phyloP scores from a whole-genome alignment of 2,329 filamentous ascomycete species.

The Xylariaceae sp. region DNA sequence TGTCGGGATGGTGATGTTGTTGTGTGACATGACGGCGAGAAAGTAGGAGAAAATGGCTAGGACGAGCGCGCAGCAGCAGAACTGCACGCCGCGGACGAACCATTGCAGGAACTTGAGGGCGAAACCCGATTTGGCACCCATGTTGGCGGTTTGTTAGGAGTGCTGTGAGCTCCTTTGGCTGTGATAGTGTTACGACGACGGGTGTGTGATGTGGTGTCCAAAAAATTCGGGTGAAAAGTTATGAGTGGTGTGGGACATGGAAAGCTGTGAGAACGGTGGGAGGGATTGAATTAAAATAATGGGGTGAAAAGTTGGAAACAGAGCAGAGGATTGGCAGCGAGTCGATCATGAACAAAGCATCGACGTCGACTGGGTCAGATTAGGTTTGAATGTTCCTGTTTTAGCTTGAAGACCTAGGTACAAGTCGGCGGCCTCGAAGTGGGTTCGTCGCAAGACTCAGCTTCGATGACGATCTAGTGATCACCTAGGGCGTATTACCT shows the following conservation, averaged over 20 bases:
- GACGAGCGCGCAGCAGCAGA: constrained; percentile 68
- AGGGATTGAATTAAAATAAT: constrained; percentile 2
- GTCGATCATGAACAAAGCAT: constrained; percentile 10
- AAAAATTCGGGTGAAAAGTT: background rate
- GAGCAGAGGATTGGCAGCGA: constrained; percentile 2
- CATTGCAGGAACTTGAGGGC: constrained; percentile 67
- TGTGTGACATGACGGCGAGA: constrained; percentile 66
- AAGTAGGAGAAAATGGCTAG: constrained; percentile 83
- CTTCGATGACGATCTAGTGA: constrained; percentile 11
- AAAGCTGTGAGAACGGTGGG: background rate
- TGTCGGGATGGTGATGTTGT: constrained; percentile 57
- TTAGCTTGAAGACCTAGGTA: too few relatives aligned
- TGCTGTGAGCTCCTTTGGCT: constrained; percentile 4
- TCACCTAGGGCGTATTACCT: constrained; percentile 1
- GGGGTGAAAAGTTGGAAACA: constrained; percentile 1
- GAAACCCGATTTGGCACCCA: constrained; percentile 54
- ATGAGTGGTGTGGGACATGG: background rate
- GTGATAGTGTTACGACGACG: constrained; percentile 7
- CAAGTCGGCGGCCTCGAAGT: too few relatives aligned
- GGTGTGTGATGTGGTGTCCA: background rate
- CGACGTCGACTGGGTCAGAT: constrained; percentile 2
- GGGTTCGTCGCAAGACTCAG: constrained; percentile 1
- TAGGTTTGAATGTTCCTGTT: background rate
- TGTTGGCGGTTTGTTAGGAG: constrained; percentile 30
- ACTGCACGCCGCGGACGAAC: constrained; percentile 68